Evolutionary conservation across 1,284 basidiomycete species (phyloP), one percentile per base, ranked within the genome.

Genomic region (Tilletia walkeri): DNA sequence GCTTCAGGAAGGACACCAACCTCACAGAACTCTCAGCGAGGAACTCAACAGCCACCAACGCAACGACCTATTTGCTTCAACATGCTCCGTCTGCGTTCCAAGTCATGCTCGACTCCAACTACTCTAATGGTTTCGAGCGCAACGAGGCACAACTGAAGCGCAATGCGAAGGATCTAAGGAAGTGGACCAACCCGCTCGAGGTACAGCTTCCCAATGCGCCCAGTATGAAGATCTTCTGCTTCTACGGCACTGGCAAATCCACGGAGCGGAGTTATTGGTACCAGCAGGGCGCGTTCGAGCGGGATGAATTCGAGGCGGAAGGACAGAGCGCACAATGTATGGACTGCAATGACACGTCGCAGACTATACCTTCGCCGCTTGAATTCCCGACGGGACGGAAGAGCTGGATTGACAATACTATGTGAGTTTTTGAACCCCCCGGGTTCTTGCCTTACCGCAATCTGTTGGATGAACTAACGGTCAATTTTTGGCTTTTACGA

Each of bases 191-290:
- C 84, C 95, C 95, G 9, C 87, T 98, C 5, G 95, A 99, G 85
- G 79, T 86, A 94, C 67, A 75, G 10, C 71, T 83, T n/a, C 95
- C 95, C 0, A 86, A 90, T 66, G 95, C 95, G 0, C 95, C 95
- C 0, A 91, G 90, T 65, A 92, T 97, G 90, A 94, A 92, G 83
- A 90, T 97, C 30, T 93, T 91, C 84, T 98, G 95, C 78, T 88
- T 95, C 9, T 98, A 99, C 84, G 96, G 95, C 0, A 91, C 93
- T 75, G 96, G 96, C 24, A 98, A 98, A 83, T 91, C 95, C 77
- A 99, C 96, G 0, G 96, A 97, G 88, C 91, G 90, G 63, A 78
- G 70, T 54, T 82, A 82, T 70, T 81, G 75, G 76, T 79, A 80
- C 66, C 70, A 74, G 68, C 74, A 77, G 41, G 78, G 78, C 10